Conservation (phyloP, 345 rosid species). For the Hypericum perforatum region DNA sequence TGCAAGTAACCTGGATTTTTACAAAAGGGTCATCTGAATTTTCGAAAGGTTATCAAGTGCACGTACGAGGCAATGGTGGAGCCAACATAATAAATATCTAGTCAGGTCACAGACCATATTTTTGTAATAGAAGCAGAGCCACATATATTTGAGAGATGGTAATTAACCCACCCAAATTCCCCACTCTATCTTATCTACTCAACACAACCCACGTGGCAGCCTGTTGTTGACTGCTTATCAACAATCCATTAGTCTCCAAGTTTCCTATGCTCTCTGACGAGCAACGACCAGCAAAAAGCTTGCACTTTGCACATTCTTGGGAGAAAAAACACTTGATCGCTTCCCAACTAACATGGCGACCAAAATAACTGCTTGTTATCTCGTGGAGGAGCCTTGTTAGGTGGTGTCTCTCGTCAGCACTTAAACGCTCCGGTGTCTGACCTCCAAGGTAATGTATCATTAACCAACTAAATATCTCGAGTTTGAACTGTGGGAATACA, state of each 20-base stretch:
- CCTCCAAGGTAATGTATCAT: conserved; percentile 42
- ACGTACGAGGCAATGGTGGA: no score
- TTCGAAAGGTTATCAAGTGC: no score
- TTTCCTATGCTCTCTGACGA: conserved; percentile 4
- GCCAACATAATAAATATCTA: no score
- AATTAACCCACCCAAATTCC: background rate
- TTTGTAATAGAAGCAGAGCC: background rate
- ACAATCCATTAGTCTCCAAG: conserved; percentile 4
- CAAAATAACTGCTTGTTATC: conserved; percentile 43
- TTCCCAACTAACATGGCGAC: conserved; percentile 46
- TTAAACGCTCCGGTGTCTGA: conserved; percentile 47
- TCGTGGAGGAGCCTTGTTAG: conserved; percentile 45
- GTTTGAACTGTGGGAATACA: no score
- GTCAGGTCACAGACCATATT: background rate
- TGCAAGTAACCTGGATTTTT: no score
- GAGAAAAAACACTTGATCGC: background rate
- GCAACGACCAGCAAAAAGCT: conserved; percentile 5
- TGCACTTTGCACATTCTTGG: background rate
- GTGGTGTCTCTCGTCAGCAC: conserved; percentile 61
- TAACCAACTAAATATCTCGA: no score
- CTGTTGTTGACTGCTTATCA: conserved; percentile 33
- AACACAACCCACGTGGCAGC: conserved; percentile 29
- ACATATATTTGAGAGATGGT: background rate
- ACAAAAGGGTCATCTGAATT: no score
- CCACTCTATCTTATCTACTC: background rate